Conservation (phyloP, 139 green algal species). For the Closterium sp. region DNA sequence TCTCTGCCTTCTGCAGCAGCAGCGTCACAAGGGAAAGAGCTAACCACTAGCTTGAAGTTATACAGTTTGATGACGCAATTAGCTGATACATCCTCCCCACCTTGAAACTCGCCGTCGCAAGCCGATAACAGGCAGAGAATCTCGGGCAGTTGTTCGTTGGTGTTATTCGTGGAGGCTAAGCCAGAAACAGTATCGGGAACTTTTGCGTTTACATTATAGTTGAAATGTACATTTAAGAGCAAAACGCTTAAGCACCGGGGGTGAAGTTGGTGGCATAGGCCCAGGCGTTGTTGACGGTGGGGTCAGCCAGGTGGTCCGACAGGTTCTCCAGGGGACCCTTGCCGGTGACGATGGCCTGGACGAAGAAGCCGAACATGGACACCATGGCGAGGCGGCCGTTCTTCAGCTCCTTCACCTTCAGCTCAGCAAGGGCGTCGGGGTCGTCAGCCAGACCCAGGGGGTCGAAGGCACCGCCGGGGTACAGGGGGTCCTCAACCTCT, state of each 20-base stretch:
- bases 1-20: too few species aligned
- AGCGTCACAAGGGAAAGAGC: too few species aligned
- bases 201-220: too few species aligned
- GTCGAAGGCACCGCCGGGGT: constrained; percentile 92
- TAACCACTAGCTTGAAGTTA: too few species aligned
- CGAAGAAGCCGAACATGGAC: constrained; percentile 66
- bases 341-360: constrained; percentile 76
- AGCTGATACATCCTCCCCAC: too few species aligned
- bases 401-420: constrained; percentile 94
- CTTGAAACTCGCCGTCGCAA: too few species aligned
- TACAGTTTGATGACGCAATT: too few species aligned
- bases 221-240: too few species aligned
- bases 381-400: constrained; percentile 88
- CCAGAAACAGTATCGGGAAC: too few species aligned
- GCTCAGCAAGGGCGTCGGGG: constrained; percentile 69
- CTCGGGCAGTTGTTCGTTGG: too few species aligned
- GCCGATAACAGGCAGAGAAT: too few species aligned
- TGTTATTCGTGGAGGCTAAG: too few species aligned
- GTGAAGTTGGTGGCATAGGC: constrained; percentile 66
- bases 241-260: constrained; percentile 37
- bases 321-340: constrained; percentile 88
- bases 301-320: constrained; percentile 81
- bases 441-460: constrained; percentile 92
- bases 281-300: constrained; percentile 84
- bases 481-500: constrained; percentile 77